phyloP scores from a whole-genome alignment of 116 monocot genomes.

The Iris pallida region DNA sequence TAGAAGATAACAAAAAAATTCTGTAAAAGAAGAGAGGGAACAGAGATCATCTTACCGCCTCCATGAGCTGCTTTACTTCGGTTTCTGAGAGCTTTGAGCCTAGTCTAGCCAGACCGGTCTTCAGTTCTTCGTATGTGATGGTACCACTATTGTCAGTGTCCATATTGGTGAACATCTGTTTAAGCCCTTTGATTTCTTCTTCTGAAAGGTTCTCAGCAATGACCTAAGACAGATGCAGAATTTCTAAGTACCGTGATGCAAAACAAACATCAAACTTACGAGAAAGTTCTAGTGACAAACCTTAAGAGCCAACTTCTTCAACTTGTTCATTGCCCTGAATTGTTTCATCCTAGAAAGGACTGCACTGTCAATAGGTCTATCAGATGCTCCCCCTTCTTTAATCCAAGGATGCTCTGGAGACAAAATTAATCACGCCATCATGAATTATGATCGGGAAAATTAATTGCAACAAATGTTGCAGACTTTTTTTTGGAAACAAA shows the following conservation, averaged over 20 bases:
- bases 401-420: constrained; percentile 27
- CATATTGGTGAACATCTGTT: constrained; percentile 80
- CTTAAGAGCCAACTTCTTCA: constrained; percentile 74
- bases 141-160: constrained; percentile 82
- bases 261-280: not conserved
- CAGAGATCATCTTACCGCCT: constrained; percentile 56
- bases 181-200: constrained; percentile 86
- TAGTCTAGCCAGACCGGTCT: constrained; percentile 74
- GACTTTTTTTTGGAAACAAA: too few species aligned
- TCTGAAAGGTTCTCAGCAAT: constrained; percentile 84
- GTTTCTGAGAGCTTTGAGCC: constrained; percentile 74
- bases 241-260: not conserved
- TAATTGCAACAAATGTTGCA: too few species aligned
- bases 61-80: constrained; percentile 91
- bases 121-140: constrained; percentile 83
- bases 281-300: constrained; percentile 13
- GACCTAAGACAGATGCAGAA: constrained; percentile 35
- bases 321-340: constrained; percentile 81
- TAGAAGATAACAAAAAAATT: not conserved
- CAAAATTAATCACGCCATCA: not conserved
- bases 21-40: too few species aligned
- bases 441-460: not conserved
- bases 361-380: constrained; percentile 31
- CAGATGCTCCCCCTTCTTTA: constrained; percentile 31
- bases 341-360: constrained; percentile 34